These are phyloP conservation scores for Lasiodiplodia gonubiensis DNA, from an alignment of 2,329 filamentous ascomycete species.

Conservation along the genomic window DNA sequence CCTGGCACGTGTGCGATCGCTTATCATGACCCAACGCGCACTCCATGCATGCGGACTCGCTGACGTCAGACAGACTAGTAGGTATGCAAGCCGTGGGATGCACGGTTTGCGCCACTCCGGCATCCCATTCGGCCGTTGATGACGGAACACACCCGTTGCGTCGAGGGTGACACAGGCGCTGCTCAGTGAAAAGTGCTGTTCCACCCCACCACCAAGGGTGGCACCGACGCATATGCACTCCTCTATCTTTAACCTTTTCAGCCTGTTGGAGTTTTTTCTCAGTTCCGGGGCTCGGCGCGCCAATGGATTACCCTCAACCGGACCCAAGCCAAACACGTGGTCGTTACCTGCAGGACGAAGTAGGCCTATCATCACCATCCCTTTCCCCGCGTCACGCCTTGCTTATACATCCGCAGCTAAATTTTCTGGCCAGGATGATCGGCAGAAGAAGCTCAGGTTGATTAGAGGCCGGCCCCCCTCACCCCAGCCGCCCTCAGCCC, in stretches of 20 bases:
- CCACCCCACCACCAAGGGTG: background rate
- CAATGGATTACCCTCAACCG: background rate
- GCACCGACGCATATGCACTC: background rate
- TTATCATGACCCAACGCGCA: background rate
- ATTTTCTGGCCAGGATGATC: background rate
- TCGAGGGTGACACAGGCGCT: background rate
- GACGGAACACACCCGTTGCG: no score
- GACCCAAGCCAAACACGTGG: background rate
- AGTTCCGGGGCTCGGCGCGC: background rate
- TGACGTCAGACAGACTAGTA: no score
- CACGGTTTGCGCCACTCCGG: no score
- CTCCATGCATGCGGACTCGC: background rate
- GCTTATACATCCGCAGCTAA: background rate
- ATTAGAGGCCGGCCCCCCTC: background rate
- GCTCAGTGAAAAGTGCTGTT: background rate
- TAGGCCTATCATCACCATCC: background rate
- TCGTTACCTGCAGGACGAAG: background rate
- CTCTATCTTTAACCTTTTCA: background rate
- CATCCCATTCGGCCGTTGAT: no score
- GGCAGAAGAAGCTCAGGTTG: background rate
- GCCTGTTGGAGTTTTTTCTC: background rate
- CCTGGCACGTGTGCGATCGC: background rate
- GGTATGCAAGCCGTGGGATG: no score
- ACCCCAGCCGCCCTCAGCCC: background rate
- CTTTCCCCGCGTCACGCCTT: background rate